Percentiles rank a stretch among this genome's conserved stretches.
phyloP scores from a whole-genome alignment of 2,329 filamentous ascomycete species.

The Cytospora piceicola region DNA sequence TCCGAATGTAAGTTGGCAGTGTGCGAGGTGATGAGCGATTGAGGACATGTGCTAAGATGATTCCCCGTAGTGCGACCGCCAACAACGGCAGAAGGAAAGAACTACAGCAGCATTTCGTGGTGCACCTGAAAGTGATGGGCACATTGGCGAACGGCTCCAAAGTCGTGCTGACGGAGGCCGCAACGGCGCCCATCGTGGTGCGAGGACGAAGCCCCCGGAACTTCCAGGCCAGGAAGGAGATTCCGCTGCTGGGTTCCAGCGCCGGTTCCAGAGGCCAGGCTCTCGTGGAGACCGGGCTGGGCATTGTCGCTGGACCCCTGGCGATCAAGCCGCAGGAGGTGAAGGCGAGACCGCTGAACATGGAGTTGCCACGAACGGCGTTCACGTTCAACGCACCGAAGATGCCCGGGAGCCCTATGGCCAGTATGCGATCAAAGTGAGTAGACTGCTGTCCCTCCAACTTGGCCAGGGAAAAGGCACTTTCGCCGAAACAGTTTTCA shows the following conservation, averaged over 20 bases:
- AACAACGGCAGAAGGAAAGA: slow-evolving; percentile 96
- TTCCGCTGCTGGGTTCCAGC: slow-evolving; percentile 79
- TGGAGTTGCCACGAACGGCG: slow-evolving; percentile 59
- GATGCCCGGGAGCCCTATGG: slow-evolving; percentile 56
- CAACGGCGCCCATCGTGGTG: slow-evolving; percentile 90
- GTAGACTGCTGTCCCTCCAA: slow-evolving; percentile 36
- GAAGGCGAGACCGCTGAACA: slow-evolving; percentile 55
- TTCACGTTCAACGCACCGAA: slow-evolving; percentile 64
- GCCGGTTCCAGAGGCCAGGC: slow-evolving; percentile 79
- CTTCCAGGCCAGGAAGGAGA: slow-evolving; percentile 92
- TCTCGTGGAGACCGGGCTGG: slow-evolving; percentile 64
- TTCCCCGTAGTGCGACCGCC: slow-evolving; percentile 73
- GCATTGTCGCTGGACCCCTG: slow-evolving; percentile 62
- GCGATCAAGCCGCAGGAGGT: slow-evolving; percentile 58
- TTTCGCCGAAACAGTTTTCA: not conserved
- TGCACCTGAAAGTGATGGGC: slow-evolving; percentile 83
- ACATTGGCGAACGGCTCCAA: slow-evolving; percentile 84
- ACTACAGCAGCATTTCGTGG: slow-evolving; percentile 92
- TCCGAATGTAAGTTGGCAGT: slow-evolving; percentile 68
- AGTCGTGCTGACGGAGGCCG: slow-evolving; percentile 78
- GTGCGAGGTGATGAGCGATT: too few species aligned
- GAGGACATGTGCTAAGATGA: slow-evolving; percentile 30
- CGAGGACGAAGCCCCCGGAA: slow-evolving; percentile 91
- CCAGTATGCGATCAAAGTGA: slow-evolving; percentile 61
- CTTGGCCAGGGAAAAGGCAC: not conserved